Conservation (phyloP, 2,329 filamentous ascomycete genomes). For the Cytospora piceae region DNA sequence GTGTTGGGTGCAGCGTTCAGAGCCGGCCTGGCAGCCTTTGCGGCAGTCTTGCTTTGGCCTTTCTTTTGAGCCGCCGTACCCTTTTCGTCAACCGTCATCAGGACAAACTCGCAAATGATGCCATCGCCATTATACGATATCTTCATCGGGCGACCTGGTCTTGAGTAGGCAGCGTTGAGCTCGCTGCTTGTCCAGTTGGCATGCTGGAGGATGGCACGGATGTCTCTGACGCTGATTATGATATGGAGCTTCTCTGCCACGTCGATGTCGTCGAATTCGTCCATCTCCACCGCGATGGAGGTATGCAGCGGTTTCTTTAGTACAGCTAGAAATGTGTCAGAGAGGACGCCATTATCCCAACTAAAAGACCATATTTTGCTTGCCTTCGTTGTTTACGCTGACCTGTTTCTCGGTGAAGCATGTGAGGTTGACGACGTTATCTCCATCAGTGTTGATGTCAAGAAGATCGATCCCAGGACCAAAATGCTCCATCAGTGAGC, state of each 20-base stretch:
- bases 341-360: not conserved
- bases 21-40: slow-evolving; percentile 47
- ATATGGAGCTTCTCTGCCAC: slow-evolving; percentile 78
- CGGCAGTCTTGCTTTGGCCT: slow-evolving; percentile 46
- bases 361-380: slow-evolving; percentile 13
- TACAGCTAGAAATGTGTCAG: slow-evolving; percentile 56
- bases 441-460: slow-evolving; percentile 74
- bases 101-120: slow-evolving; percentile 74
- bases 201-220: slow-evolving; percentile 77
- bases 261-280: slow-evolving; percentile 76
- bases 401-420: slow-evolving; percentile 81
- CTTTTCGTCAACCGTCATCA: slow-evolving; percentile 79
- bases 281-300: slow-evolving; percentile 74
- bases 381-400: slow-evolving; percentile 61
- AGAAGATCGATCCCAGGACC: slow-evolving; percentile 80
- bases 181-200: slow-evolving; percentile 70
- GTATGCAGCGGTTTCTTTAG: slow-evolving; percentile 81
- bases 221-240: slow-evolving; percentile 81
- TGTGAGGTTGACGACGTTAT: slow-evolving; percentile 74
- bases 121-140: slow-evolving; percentile 71
- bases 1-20: slow-evolving; percentile 52
- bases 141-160: slow-evolving; percentile 72
- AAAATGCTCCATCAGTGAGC: slow-evolving; percentile 80
- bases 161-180: slow-evolving; percentile 70
- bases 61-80: slow-evolving; percentile 52